Evolutionary conservation across 371 early-diverging fungal genomes (phyloP).

Genomic region (Coemansia sp.): DNA sequence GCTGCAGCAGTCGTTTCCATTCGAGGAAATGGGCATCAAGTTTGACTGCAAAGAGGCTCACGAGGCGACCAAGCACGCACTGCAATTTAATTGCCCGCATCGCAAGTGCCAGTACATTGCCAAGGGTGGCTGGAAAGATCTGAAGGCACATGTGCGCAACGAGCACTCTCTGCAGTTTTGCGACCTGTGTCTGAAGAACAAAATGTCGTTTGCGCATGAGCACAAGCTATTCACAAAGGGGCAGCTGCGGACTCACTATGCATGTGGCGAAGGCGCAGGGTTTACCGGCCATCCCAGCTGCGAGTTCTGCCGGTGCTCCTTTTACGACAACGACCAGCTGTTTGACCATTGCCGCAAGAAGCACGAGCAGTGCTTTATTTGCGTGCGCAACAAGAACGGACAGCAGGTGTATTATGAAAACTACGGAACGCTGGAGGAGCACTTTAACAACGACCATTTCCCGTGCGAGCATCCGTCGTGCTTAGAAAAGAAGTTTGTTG

Average conservation of each 20-base stretch:
- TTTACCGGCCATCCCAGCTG: constrained; percentile 94
- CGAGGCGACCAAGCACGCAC: constrained; percentile 68
- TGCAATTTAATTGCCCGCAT: constrained; percentile 86
- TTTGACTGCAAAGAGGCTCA: constrained; percentile 75
- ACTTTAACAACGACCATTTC: constrained; percentile 82
- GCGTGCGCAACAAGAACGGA: constrained; percentile 64
- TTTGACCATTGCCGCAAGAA: constrained; percentile 90
- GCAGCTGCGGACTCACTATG: constrained; percentile 71
- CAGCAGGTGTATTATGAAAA: constrained; percentile 85
- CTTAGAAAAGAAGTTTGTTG: constrained; percentile 94
- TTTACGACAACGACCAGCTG: constrained; percentile 87
- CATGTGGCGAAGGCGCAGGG: constrained; percentile 65
- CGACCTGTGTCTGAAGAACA: constrained; percentile 82
- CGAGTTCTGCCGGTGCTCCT: constrained; percentile 78
- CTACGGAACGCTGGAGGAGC: constrained; percentile 77
- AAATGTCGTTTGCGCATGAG: constrained; percentile 90
- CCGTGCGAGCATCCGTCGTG: constrained; percentile 80
- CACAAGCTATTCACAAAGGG: constrained; percentile 73
- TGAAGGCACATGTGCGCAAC: constrained; percentile 77
- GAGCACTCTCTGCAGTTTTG: constrained; percentile 77
- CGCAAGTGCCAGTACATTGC: constrained; percentile 69
- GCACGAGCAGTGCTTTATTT: constrained; percentile 94
- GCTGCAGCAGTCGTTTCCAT: constrained; percentile 54
- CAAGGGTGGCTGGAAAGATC: constrained; percentile 75
- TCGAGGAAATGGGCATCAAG: constrained; percentile 66